These are phyloP conservation scores for Termitomyces bulborhizus DNA, from an alignment of 768 basidiomycete species.

Conservation along the genomic window DNA sequence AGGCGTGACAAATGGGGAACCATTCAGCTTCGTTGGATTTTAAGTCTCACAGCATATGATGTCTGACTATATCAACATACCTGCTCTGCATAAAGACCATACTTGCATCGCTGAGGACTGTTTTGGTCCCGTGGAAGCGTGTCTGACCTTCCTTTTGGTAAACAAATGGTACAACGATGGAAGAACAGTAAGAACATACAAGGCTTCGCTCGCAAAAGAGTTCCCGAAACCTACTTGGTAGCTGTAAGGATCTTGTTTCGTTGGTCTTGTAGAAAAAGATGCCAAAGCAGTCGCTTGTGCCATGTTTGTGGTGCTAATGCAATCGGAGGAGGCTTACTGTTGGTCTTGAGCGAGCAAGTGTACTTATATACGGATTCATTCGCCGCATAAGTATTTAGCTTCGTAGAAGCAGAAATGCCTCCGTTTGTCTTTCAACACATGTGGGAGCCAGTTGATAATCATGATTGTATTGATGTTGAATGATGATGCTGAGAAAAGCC, in stretches of 20 bases:
- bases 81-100: conserved; percentile 55
- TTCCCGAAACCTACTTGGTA: conserved; percentile 60
- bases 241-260: conserved; percentile 43
- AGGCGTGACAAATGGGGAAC: conserved; percentile 54
- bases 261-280: conserved; percentile 29
- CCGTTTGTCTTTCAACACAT: not conserved
- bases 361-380: not conserved
- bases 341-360: not conserved
- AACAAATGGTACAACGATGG: not conserved
- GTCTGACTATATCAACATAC: conserved; percentile 19
- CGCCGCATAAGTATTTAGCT: not conserved
- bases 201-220: conserved; percentile 47
- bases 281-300: conserved; percentile 33
- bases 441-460: not conserved
- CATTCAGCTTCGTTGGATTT: conserved; percentile 42
- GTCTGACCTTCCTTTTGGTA: conserved; percentile 34
- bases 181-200: conserved; percentile 28
- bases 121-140: conserved; percentile 55
- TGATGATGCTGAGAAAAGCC: too few species aligned
- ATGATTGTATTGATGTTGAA: too few species aligned
- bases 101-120: conserved; percentile 56
- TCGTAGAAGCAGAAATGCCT: not conserved
- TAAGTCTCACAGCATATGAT: not conserved
- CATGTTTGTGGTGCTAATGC: not conserved
- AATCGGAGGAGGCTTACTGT: not conserved